Conservation (phyloP, 2,329 filamentous ascomycete species). For the Alternaria sp. region DNA sequence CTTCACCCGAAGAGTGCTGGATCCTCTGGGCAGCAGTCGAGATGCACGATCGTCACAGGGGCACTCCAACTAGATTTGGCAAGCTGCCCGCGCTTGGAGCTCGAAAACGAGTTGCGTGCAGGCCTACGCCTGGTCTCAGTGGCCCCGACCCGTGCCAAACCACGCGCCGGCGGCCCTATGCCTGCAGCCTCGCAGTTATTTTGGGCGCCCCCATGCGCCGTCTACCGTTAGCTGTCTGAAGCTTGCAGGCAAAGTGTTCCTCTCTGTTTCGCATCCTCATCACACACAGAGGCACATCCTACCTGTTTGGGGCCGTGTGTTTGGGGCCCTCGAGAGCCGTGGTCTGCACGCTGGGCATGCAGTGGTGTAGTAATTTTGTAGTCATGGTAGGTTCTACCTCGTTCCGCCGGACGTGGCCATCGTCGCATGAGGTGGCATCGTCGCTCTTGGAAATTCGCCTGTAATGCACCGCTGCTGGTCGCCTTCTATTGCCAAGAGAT, state of each 20-base stretch:
- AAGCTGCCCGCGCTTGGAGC: constrained; percentile 15
- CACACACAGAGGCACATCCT: not conserved
- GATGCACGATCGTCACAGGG: constrained; percentile 32
- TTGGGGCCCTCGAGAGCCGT: not conserved
- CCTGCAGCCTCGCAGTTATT: constrained; percentile 26
- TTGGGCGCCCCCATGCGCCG: constrained; percentile 27
- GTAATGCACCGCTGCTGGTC: constrained; percentile 14
- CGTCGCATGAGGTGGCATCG: constrained; percentile 20
- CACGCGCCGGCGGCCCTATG: constrained; percentile 7
- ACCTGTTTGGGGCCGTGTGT: not conserved
- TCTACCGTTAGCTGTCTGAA: constrained; percentile 28
- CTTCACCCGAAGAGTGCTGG: constrained; percentile 5
- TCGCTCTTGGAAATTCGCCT: constrained; percentile 17
- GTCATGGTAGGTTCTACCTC: not conserved
- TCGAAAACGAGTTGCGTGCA: constrained; percentile 16
- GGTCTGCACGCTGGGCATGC: not conserved
- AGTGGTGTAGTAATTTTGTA: not conserved
- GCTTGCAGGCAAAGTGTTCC: constrained; percentile 11
- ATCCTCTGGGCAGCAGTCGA: constrained; percentile 4
- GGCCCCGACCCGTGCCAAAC: constrained; percentile 8
- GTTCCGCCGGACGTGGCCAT: not conserved
- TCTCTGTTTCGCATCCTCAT: constrained; percentile 27
- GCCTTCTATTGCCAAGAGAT: constrained; percentile 18
- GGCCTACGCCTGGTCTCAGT: constrained; percentile 11
- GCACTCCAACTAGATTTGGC: constrained; percentile 18